Evolutionary conservation across 2,329 filamentous ascomycete genomes (phyloP), one percentile per base, ranked within the genome.

Genomic region (Verticillium zaregamsianum): DNA sequence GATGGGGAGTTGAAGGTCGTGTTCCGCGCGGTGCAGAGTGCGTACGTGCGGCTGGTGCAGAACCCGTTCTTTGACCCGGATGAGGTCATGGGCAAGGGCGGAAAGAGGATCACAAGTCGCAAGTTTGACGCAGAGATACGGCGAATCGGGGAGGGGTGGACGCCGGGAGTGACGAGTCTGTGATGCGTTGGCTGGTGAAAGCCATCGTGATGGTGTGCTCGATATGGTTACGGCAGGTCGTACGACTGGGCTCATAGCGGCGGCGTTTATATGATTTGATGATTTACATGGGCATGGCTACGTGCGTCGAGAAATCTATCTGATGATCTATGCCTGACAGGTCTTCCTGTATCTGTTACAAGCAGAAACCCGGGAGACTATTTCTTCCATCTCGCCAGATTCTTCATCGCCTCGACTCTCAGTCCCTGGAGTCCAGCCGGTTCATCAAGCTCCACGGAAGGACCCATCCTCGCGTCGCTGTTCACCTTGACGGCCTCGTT

Each of bases 61-160:
- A 98, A 99, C 71, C 94, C 94, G 0, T 99, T 99, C 76, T 98
- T 93, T 75, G 88, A 90, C 56, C 94, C 94, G 11, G 93, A 97
- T 72, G 90, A 94, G 69, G 73, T 79, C 3, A 74, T 74, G 0
- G 84, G 82, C 0, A 74, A 74, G 31, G 81, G 82, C 0, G 85
- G 85, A 3, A 84, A 87, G 73, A 88, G 89, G 71, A 97, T 98
- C 67, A 90, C 86, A 59, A 97, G 93, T 74, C 86, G 84, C 68
- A 87, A 81, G 72, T 99, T 99, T 74, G 84, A 87, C 58, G 85
- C 87, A 17, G 93, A 97, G 70, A 89, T 99, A 73, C 87, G 90
- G 73, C 83, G 90, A 67, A 95, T 99, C 73, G 95, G 93, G 37
- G 90, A 94, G 71, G 78, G 78, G 1, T 99, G 95, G 93, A 85